Conservation (phyloP, 768 basidiomycete species). For the Gloeopeniophorella convolvens region DNA sequence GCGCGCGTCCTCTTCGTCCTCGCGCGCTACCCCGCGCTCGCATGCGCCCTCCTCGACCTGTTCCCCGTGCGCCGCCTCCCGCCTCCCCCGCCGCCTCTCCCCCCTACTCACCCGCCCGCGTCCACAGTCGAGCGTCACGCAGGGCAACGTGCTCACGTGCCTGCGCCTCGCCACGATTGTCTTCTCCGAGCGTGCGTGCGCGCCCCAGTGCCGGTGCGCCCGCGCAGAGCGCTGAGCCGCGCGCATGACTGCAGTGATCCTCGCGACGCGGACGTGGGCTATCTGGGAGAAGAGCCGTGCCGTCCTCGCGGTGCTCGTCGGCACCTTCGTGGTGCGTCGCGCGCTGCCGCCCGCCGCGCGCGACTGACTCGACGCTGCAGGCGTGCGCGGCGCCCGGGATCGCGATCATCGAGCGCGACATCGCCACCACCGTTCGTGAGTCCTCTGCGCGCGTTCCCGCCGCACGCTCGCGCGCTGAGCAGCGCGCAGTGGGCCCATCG, state of each 20-base stretch:
- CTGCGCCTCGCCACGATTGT: constrained; percentile 1
- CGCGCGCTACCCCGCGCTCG: constrained; percentile 13
- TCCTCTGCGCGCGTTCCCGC: background rate
- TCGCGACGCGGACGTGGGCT: constrained; percentile 27
- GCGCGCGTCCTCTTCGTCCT: constrained; percentile 1
- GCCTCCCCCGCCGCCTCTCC: too few species aligned
- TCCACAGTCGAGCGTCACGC: background rate
- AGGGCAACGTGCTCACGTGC: background rate
- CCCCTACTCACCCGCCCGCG: background rate
- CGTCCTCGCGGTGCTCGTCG: constrained; percentile 6
- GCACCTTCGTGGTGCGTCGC: background rate
- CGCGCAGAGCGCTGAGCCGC: too few species aligned
- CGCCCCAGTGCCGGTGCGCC: background rate
- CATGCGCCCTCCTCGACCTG: background rate
- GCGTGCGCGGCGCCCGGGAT: background rate
- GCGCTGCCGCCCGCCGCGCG: background rate
- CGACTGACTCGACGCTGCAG: background rate
- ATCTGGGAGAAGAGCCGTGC: constrained; percentile 23
- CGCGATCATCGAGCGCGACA: background rate
- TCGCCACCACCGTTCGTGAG: background rate
- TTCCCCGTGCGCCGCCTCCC: background rate
- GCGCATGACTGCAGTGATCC: too few species aligned
- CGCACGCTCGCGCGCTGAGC: background rate
- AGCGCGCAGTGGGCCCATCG: background rate
- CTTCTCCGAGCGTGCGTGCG: constrained; percentile 4